phyloP scores from a whole-genome alignment of 495 filamentous ascomycete species.

The Neurospora africana region DNA sequence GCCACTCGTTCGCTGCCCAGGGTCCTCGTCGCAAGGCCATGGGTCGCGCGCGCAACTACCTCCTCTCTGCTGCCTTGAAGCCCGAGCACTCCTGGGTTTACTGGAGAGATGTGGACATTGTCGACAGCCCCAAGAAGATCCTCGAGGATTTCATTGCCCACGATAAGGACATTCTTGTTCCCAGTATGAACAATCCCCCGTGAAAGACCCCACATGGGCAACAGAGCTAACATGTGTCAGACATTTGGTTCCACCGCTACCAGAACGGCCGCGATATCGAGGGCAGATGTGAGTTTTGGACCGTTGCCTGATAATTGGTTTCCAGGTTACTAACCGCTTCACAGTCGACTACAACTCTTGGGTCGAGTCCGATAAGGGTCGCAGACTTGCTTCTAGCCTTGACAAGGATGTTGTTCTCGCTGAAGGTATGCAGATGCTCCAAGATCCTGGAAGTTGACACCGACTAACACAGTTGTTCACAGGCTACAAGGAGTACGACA shows the following conservation, averaged over 20 bases:
- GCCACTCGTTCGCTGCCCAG: slow-evolving; percentile 81
- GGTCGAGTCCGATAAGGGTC: slow-evolving; percentile 82
- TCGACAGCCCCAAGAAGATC: slow-evolving; percentile 76
- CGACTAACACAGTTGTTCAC: slow-evolving; percentile 1
- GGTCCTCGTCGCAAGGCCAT: slow-evolving; percentile 85
- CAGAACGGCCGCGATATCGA: slow-evolving; percentile 75
- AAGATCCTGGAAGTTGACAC: neutral
- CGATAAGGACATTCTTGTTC: slow-evolving; percentile 84
- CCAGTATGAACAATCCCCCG: slow-evolving; percentile 53
- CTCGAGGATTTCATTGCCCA: slow-evolving; percentile 93
- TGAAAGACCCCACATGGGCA: neutral
- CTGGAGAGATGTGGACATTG: slow-evolving; percentile 96
- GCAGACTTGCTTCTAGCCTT: slow-evolving; percentile 59
- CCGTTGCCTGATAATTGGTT: neutral
- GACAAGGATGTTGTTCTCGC: slow-evolving; percentile 71
- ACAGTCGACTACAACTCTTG: slow-evolving; percentile 98
- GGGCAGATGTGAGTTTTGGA: slow-evolving; percentile 65
- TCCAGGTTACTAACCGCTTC: slow-evolving; percentile 8
- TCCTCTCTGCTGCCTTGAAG: slow-evolving; percentile 75
- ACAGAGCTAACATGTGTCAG: slow-evolving; percentile 39
- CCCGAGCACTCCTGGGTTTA: slow-evolving; percentile 97
- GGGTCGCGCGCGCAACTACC: slow-evolving; percentile 82
- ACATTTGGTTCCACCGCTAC: slow-evolving; percentile 98
- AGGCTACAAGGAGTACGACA: slow-evolving; percentile 90
- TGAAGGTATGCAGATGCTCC: slow-evolving; percentile 48